These are phyloP conservation scores for Funneliformis mosseae DNA, from an alignment of 192 early-diverging fungal genomes.

Conservation along the genomic window DNA sequence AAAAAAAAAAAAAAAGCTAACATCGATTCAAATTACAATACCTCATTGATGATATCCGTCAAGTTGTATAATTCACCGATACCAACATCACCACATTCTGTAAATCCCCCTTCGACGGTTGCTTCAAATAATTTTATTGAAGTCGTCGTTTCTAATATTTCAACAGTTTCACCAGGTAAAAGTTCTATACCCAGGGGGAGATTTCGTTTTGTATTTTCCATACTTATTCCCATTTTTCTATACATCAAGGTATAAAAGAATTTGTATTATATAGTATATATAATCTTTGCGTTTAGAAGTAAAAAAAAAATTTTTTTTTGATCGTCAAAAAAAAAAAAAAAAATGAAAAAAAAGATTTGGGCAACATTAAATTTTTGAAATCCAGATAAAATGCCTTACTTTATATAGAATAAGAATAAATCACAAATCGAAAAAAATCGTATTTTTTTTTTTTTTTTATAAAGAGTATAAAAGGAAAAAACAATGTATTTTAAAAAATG, in stretches of 20 bases:
- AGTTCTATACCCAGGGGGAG: slow-evolving; percentile 22
- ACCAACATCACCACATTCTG: slow-evolving; percentile 14
- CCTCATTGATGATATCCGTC: slow-evolving; percentile 8
- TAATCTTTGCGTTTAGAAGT: no score
- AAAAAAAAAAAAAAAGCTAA: not conserved
- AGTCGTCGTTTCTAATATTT: slow-evolving; percentile 19
- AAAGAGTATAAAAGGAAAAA: no score
- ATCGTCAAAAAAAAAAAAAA: no score
- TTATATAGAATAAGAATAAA: no score
- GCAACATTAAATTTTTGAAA: no score
- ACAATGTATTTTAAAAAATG: no score
- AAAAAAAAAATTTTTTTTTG: not conserved
- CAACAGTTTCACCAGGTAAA: slow-evolving; percentile 22
- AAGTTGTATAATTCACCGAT: not conserved
- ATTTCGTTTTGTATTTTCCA: slow-evolving; percentile 4
- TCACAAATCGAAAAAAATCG: no score
- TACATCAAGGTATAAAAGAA: not conserved
- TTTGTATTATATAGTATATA: not conserved
- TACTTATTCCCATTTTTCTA: not conserved
- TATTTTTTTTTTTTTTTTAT: no score
- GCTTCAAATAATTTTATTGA: slow-evolving; percentile 28
- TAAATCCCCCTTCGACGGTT: slow-evolving; percentile 23
- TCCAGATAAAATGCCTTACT: no score
- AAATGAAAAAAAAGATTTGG: no score
- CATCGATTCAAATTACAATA: not conserved